Percentiles rank a stretch among this genome's conserved stretches.
Conservation (phyloP, 225 moss, liverwort and hornwort species). For the Pseudoscleropodium purum region DNA sequence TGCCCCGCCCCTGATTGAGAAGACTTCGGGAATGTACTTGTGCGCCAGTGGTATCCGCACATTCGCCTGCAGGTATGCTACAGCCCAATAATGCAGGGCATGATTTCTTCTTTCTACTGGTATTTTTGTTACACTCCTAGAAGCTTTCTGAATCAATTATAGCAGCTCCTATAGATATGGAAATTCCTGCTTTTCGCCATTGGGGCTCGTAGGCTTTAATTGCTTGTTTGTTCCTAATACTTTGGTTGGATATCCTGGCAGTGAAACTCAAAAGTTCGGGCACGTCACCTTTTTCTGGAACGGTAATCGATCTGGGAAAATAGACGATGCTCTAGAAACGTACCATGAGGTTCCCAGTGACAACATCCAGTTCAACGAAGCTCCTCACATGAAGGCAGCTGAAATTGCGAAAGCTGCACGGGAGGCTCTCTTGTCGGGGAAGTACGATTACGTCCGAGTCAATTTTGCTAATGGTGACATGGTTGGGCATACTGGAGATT, state of each 20-base stretch:
- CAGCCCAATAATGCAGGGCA: not conserved
- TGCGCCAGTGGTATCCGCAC: constrained; percentile 62
- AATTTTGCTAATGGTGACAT: constrained; percentile 86
- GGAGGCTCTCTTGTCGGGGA: constrained; percentile 59
- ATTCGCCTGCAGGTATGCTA: constrained; percentile 72
- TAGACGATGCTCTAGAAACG: constrained; percentile 47
- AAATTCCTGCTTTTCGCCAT: not conserved
- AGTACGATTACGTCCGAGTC: constrained; percentile 71
- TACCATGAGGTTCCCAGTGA: constrained; percentile 75
- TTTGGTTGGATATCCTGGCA: constrained; percentile 14
- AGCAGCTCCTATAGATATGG: not conserved
- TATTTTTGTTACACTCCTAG: not conserved
- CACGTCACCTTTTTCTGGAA: constrained; percentile 95
- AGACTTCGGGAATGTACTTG: constrained; percentile 63
- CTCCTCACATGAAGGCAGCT: constrained; percentile 81
- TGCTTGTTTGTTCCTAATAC: not conserved
- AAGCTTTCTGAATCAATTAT: not conserved
- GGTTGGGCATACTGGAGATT: constrained; percentile 85
- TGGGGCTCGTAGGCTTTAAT: not conserved
- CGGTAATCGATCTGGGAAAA: constrained; percentile 72
- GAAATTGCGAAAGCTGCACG: constrained; percentile 61
- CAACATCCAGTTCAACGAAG: constrained; percentile 70
- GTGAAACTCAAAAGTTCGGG: constrained; percentile 85
- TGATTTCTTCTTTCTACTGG: not conserved
- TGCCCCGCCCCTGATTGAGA: constrained; percentile 66